Evolutionary conservation across 2,329 filamentous ascomycete species (phyloP).

Genomic region (Fusarium newnesense): DNA sequence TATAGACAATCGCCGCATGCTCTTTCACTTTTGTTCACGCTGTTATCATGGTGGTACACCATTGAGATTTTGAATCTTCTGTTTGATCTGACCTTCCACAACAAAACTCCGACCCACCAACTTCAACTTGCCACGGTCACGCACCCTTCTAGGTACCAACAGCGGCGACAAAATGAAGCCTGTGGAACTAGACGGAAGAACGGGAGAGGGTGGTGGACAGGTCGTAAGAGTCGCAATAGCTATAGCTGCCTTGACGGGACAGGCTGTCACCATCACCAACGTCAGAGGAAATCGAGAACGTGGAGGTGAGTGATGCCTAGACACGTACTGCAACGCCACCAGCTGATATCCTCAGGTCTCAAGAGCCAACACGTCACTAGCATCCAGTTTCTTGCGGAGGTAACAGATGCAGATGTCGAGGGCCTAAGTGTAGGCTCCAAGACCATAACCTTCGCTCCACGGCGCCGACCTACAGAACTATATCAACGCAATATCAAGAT

Average conservation of each 20-base stretch:
- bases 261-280: conserved; percentile 63
- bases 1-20: background rate
- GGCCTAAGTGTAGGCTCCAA: conserved; percentile 63
- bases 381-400: conserved; percentile 63
- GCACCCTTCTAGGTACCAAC: background rate
- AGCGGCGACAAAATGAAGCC: conserved; percentile 42
- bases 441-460: conserved; percentile 60
- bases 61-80: background rate
- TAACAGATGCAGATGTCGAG: conserved; percentile 60
- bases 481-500: conserved; percentile 59
- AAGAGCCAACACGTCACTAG: conserved; percentile 70
- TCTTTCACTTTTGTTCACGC: background rate
- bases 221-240: conserved; percentile 66
- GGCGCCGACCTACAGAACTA: conserved; percentile 51
- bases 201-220: conserved; percentile 71
- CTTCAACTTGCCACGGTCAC: conserved; percentile 14
- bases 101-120: background rate
- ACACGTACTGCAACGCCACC: background rate
- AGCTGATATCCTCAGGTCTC: conserved; percentile 56
- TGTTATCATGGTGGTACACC: conserved; percentile 1
- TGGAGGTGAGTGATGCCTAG: conserved; percentile 42
- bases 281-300: conserved; percentile 64
- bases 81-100: background rate
- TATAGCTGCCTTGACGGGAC: conserved; percentile 65
- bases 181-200: conserved; percentile 65